phyloP scores from a whole-genome alignment of 2,329 filamentous ascomycete genomes.

The Zasmidium cellare region DNA sequence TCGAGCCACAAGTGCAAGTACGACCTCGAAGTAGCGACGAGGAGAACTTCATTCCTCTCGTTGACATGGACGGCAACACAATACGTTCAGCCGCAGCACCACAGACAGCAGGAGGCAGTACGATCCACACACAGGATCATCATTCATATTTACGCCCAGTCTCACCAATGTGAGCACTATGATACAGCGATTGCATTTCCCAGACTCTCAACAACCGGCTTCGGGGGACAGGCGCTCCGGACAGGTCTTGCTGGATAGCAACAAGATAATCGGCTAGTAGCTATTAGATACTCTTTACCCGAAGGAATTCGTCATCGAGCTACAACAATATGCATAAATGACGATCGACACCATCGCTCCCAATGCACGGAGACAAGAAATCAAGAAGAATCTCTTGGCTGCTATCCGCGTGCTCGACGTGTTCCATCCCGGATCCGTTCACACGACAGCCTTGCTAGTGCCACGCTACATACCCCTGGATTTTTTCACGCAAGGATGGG shows the following conservation, averaged over 20 bases:
- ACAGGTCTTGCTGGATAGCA: too few species aligned
- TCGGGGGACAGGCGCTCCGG: background rate
- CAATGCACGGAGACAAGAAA: background rate
- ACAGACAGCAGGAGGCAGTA: background rate
- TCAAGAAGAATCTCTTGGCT: background rate
- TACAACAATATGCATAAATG: background rate
- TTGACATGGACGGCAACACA: constrained; percentile 4
- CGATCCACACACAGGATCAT: background rate
- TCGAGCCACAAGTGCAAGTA: constrained; percentile 6
- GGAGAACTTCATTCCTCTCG: constrained; percentile 16
- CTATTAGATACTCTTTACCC: background rate
- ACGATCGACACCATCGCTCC: background rate
- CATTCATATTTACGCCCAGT: background rate
- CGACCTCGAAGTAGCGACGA: constrained; percentile 14
- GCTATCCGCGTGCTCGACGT: background rate
- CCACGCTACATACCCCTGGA: background rate
- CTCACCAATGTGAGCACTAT: background rate
- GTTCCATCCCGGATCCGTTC: background rate
- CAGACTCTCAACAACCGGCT: background rate
- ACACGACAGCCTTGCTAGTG: background rate
- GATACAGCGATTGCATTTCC: background rate
- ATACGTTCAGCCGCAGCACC: background rate
- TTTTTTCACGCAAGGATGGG: background rate
- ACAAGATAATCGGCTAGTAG: background rate
- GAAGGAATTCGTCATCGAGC: background rate